A percentile compares a stretch with the other conserved stretches of the same genome.
phyloP scores from a whole-genome alignment of 2,329 filamentous ascomycete species.

The Coniella vitis region DNA sequence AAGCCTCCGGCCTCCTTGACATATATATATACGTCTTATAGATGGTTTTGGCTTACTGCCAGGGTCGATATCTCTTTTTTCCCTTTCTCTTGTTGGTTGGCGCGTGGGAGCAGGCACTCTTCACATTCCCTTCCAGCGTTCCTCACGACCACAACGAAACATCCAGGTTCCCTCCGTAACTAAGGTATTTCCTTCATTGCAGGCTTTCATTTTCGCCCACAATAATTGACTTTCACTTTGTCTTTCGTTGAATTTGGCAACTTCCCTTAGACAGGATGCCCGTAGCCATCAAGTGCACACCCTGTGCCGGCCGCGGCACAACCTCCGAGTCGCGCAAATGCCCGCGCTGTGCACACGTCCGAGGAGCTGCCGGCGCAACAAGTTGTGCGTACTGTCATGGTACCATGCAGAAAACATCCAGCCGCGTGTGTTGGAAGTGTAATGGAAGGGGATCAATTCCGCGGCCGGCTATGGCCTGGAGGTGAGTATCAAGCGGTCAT shows the following conservation, averaged over 20 bases:
- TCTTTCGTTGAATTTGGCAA: too few relatives aligned
- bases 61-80: not conserved
- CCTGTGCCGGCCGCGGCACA: not conserved
- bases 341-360: conserved; percentile 1
- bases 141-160: not conserved
- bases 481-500: not conserved
- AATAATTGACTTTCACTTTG: too few relatives aligned
- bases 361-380: not conserved
- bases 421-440: conserved; percentile 4
- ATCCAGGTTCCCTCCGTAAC: too few relatives aligned
- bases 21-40: not conserved
- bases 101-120: conserved; percentile 2
- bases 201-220: too few relatives aligned
- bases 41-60: not conserved
- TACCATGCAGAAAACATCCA: not conserved
- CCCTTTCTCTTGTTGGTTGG: not conserved
- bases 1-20: too few relatives aligned
- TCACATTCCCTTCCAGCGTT: not conserved
- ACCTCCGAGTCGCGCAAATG: conserved; percentile 1
- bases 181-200: too few relatives aligned
- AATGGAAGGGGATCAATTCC: conserved; percentile 5
- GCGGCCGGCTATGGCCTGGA: conserved; percentile 1
- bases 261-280: too few relatives aligned
- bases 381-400: not conserved
- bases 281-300: not conserved